These are phyloP conservation scores for Bruguiera parviflora DNA, from an alignment of 345 rosid genomes.

Conservation along the genomic window DNA sequence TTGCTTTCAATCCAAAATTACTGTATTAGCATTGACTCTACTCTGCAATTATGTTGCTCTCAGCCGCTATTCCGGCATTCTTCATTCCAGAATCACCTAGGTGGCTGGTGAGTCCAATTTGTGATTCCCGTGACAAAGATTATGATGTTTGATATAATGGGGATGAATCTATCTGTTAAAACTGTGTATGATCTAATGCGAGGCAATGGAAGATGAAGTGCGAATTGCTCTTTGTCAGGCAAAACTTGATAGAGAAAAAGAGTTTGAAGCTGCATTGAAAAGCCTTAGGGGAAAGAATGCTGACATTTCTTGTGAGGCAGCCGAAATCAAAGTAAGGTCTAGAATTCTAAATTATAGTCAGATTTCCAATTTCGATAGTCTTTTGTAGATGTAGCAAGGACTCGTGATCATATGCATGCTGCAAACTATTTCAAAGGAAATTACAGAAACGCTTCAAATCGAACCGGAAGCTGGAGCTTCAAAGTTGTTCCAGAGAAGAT, in stretches of 20 bases:
- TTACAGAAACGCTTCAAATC: slow-evolving; percentile 20
- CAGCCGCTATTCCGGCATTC: slow-evolving; percentile 39
- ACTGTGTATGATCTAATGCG: too few species aligned
- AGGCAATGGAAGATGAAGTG: too few species aligned
- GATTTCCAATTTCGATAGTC: too few species aligned
- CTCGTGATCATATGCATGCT: too few species aligned
- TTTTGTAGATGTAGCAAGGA: too few species aligned
- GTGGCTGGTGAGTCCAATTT: slow-evolving; percentile 38
- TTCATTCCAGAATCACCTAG: slow-evolving; percentile 51
- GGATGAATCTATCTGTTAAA: too few species aligned
- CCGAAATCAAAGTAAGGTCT: slow-evolving; percentile 43
- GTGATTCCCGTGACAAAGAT: too few species aligned
- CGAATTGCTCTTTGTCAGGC: slow-evolving; percentile 30
- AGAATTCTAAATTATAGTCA: too few species aligned
- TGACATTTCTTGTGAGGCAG: slow-evolving; percentile 46
- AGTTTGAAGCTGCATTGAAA: slow-evolving; percentile 39
- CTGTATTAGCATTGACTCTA: too few species aligned
- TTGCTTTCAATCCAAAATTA: too few species aligned
- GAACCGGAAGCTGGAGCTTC: slow-evolving; percentile 19
- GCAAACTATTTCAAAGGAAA: slow-evolving; percentile 16
- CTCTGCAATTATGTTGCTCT: not conserved
- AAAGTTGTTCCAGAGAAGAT: slow-evolving; percentile 22
- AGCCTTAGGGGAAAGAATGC: slow-evolving; percentile 38
- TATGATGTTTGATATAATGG: too few species aligned
- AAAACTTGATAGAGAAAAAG: slow-evolving; percentile 33